Conservation (phyloP, 2,329 filamentous ascomycete species). For the Fusarium hostae region DNA sequence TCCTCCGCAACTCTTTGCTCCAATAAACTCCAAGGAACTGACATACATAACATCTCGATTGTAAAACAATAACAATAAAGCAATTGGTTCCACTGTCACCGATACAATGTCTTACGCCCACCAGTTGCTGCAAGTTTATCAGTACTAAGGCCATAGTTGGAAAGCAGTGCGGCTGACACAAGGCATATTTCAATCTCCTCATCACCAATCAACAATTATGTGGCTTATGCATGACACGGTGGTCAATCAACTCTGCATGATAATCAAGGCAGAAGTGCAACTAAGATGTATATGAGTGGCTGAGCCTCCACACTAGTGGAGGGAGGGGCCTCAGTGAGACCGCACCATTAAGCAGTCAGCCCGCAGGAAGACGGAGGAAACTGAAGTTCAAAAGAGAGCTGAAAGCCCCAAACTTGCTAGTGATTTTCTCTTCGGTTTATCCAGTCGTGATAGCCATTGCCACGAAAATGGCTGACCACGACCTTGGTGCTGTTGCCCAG, state of each 20-base stretch:
- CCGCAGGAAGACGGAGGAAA: not conserved
- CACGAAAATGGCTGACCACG: not conserved
- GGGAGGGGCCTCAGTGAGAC: not conserved
- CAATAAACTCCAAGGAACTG: no score
- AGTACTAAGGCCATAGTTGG: not conserved
- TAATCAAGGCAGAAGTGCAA: conserved; percentile 6
- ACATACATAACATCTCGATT: not conserved
- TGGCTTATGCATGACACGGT: conserved; percentile 10
- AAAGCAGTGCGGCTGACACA: not conserved
- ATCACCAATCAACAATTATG: not conserved
- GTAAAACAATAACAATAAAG: not conserved
- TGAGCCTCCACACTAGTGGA: not conserved
- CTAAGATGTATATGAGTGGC: not conserved
- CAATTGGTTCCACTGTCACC: not conserved
- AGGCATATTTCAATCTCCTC: not conserved
- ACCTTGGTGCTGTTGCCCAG: not conserved
- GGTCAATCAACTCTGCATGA: not conserved
- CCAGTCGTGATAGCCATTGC: rapidly evolving
- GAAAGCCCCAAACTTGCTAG: rapidly evolving
- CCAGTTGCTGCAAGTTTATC: not conserved
- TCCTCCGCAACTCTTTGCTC: rapidly evolving
- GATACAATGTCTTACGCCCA: not conserved
- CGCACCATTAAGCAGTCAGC: not conserved
- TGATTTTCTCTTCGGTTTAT: rapidly evolving
- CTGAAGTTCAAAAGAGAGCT: not conserved